Evolutionary conservation across 495 filamentous ascomycete species (phyloP).

Genomic region (Acidiella bohemica): DNA sequence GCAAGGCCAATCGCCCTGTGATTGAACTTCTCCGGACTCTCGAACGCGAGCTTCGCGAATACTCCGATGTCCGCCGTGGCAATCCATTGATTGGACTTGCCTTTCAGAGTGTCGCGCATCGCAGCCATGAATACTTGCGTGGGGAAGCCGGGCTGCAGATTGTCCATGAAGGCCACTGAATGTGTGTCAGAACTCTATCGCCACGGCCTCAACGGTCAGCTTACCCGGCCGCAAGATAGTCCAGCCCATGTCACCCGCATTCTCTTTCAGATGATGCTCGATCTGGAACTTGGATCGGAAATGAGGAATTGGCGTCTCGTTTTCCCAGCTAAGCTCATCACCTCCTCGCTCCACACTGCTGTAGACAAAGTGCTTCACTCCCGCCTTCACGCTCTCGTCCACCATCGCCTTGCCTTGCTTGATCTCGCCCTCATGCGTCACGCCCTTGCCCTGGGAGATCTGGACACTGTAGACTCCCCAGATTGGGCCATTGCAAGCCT

Average conservation of each 20-base stretch:
- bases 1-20: conserved; percentile 40
- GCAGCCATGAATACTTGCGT: conserved; percentile 47
- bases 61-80: conserved; percentile 47
- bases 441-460: conserved; percentile 35
- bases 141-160: conserved; percentile 41
- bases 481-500: conserved; percentile 24
- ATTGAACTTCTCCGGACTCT: conserved; percentile 34
- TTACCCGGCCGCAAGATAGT: conserved; percentile 20
- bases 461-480: conserved; percentile 32
- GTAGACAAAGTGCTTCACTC: conserved; percentile 53
- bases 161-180: conserved; percentile 54
- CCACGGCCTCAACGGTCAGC: not conserved
- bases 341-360: conserved; percentile 55
- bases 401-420: conserved; percentile 49
- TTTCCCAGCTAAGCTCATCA: conserved; percentile 36
- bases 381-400: conserved; percentile 41
- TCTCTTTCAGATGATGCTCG: conserved; percentile 45
- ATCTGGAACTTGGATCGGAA: conserved; percentile 47
- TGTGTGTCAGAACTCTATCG: not conserved
- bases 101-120: conserved; percentile 34
- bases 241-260: conserved; percentile 35
- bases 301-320: conserved; percentile 47
- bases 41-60: conserved; percentile 50
- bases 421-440: conserved; percentile 38
- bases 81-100: conserved; percentile 45